Percentiles rank a stretch among this genome's conserved stretches.
Evolutionary conservation across 78 protist genomes (phyloP).

Genomic region (Diacronema lutheri): DNA sequence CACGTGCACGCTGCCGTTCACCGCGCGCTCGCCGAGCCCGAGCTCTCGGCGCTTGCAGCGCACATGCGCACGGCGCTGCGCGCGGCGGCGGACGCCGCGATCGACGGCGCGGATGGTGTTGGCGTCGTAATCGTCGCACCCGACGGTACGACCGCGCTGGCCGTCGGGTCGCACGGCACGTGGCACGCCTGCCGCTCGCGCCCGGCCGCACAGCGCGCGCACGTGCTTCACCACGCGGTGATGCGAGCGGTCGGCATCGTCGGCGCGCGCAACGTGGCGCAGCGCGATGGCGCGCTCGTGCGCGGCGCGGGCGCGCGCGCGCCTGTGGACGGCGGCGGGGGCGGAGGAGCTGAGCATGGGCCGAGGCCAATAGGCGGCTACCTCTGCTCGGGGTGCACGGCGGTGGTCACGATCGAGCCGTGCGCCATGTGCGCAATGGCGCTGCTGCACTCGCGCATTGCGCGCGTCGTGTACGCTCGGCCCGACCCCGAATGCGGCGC

Average conservation of each 20-base stretch:
- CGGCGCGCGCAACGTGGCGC: neutral
- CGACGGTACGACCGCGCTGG: neutral
- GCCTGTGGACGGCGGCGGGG: neutral
- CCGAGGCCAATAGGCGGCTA: too few species aligned
- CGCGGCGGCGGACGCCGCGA: neutral
- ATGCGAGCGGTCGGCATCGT: neutral
- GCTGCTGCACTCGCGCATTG: slow-evolving; percentile 36
- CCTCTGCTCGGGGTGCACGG: slow-evolving; percentile 29
- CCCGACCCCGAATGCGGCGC: neutral
- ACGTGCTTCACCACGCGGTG: neutral
- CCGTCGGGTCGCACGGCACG: neutral
- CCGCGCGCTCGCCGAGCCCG: neutral
- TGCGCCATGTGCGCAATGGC: slow-evolving; percentile 58
- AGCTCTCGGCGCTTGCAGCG: neutral
- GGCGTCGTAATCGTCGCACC: neutral
- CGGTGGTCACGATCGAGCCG: slow-evolving; percentile 32
- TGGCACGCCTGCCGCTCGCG: too few species aligned
- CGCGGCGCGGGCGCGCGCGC: neutral
- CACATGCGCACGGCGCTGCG: neutral
- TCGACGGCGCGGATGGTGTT: neutral
- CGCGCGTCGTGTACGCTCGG: slow-evolving; percentile 15
- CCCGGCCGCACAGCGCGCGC: too few species aligned
- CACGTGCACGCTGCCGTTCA: neutral
- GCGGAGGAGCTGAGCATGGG: neutral
- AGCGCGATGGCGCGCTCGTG: neutral